Percentiles rank a stretch among this genome's conserved stretches.
These are phyloP conservation scores for Vanilla planifolia DNA, from an alignment of 106 monocot species.

Conservation along the genomic window DNA sequence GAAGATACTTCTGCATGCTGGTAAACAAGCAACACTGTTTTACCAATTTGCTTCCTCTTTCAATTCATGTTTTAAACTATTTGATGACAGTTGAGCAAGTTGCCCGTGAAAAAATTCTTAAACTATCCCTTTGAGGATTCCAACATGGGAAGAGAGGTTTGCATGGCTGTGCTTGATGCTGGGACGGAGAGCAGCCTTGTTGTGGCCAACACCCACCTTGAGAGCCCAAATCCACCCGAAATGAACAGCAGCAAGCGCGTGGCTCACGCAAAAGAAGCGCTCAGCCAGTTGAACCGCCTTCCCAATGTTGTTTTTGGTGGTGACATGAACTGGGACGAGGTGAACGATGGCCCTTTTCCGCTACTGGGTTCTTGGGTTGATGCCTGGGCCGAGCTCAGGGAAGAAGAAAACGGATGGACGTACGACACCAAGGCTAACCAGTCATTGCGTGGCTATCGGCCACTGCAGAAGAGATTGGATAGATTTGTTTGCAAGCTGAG, in stretches of 20 bases:
- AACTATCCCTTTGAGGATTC: slow-evolving; percentile 9
- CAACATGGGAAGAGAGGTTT: slow-evolving; percentile 14
- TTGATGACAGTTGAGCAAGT: slow-evolving; percentile 21
- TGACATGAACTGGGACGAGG: slow-evolving; percentile 48
- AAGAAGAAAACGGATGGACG: slow-evolving; percentile 28
- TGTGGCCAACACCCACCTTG: slow-evolving; percentile 27
- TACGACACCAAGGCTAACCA: slow-evolving; percentile 35
- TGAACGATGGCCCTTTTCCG: slow-evolving; percentile 15
- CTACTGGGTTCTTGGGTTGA: slow-evolving; percentile 33
- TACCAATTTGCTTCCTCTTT: background rate
- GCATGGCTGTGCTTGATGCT: background rate
- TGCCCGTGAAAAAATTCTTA: slow-evolving; percentile 9
- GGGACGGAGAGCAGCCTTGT: slow-evolving; percentile 7
- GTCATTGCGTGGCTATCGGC: slow-evolving; percentile 8
- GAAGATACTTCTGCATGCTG: slow-evolving; percentile 46
- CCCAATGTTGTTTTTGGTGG: slow-evolving; percentile 35
- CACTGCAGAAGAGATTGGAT: slow-evolving; percentile 48
- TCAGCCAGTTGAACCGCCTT: background rate
- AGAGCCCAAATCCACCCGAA: slow-evolving; percentile 6
- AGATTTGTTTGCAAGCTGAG: slow-evolving; percentile 39
- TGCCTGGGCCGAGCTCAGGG: slow-evolving; percentile 34
- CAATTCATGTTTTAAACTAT: background rate
- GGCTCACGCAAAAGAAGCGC: slow-evolving; percentile 12
- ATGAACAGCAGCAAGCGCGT: background rate
- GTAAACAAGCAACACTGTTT: slow-evolving; percentile 5